Base-by-base conservation (phyloP, 768 basidiomycete genomes). In the Tulasnella sp. region DNA sequence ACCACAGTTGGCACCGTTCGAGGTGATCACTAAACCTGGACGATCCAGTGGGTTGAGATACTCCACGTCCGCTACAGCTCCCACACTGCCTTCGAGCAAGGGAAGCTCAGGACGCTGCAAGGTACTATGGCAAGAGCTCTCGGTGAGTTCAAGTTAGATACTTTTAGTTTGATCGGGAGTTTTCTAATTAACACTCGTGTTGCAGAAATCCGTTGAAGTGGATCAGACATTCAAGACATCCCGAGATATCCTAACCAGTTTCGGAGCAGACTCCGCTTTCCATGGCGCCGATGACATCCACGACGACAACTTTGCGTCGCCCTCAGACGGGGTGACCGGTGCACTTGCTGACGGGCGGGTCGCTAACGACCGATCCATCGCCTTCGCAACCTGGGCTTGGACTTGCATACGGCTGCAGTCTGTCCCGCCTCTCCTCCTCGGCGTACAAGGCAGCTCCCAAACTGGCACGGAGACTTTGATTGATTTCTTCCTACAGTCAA, bases 11-110 rank as follows among this genome's bases (percentile, higher is more conserved):
- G 36, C 37, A 7, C 37, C 62, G 19, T 66, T 39, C 29, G 71
- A 72, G 36, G 71, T 66, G 8, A 72, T 72, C 67, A 77, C 12
- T 73, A 74, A 14, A 75, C 75, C 14, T 62, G 74, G 22, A 73
- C 66, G 62, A 35, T 76, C 34, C 19, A 42, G 35, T 22, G 75
- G 17, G 59, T 74, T 29, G 70, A 8, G 76, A 77, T 5, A 67
- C 81, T 19, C 73, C 75, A 34, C 74, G 78, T 12, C 44, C 77
- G 1, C 35, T 6, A 34, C 44, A 9, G 11, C 26, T 1, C 26
- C 44, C 11, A 11, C 41, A 16, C n/a, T 36, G 41, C 32, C 37
- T 19, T 29, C 3, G 22, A 42, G 32, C 29, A 29, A 44, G 22
- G 37, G 6, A n/a, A 34, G 42, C 52, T 7, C 32, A n/a, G 19